phyloP scores from a whole-genome alignment of 2,329 filamentous ascomycete genomes.

The Boeremia exigua region DNA sequence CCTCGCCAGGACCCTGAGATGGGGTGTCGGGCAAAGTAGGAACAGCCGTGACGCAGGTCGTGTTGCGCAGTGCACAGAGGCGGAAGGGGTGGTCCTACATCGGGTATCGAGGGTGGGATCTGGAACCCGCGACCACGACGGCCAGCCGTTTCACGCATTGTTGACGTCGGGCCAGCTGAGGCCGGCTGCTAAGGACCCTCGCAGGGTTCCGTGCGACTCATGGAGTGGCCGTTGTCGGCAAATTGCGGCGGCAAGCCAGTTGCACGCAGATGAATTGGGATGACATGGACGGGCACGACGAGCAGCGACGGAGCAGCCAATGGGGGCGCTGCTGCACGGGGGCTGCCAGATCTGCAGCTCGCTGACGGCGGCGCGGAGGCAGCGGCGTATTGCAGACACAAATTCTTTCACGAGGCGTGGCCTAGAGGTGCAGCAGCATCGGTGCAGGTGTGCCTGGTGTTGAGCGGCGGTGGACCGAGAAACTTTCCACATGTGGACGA shows the following conservation, averaged over 20 bases:
- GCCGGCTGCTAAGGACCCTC: not conserved
- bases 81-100: conserved; percentile 21
- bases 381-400: not conserved
- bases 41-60: conserved; percentile 20
- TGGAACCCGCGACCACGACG: conserved; percentile 9
- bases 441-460: conserved; percentile 9
- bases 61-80: not conserved
- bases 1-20: conserved; percentile 29
- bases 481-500: conserved; percentile 14
- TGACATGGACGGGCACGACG: conserved; percentile 11
- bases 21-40: conserved; percentile 34
- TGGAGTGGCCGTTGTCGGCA: conserved; percentile 8
- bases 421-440: not conserved
- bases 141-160: not conserved
- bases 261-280: conserved; percentile 8
- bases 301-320: too few relatives aligned
- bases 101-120: conserved; percentile 20
- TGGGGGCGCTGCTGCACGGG: not conserved
- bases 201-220: conserved; percentile 7
- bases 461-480: conserved; percentile 3
- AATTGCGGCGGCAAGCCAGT: conserved; percentile 10
- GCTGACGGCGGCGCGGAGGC: too few relatives aligned
- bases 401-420: not conserved
- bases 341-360: too few relatives aligned
- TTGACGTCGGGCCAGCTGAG: not conserved